Base-by-base conservation (phyloP, 2,329 filamentous ascomycete genomes). In the Ceratocystis lukuohia region DNA sequence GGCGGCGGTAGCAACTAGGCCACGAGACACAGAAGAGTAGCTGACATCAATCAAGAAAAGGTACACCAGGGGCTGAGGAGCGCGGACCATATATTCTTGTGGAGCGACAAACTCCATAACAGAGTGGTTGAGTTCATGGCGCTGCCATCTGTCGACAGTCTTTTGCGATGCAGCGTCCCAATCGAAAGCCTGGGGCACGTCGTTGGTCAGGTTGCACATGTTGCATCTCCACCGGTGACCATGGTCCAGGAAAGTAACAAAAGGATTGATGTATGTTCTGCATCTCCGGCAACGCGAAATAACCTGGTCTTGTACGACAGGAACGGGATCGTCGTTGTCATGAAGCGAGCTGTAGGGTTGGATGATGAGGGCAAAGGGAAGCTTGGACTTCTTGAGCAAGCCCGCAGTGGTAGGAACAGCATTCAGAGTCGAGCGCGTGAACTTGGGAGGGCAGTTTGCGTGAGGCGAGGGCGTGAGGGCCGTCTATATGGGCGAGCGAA, bases 41-140 rank as follows among this genome's bases (percentile, higher is more conserved):
- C 91, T 96, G 69, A 96, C 92, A 72, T 96, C 93, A 73, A 97
- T 90, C 71, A 96, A 80, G 82, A 97, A 97, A 15, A 96, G 83
- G 74, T 97, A 97, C 48, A 96, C 93, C 48, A 97, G 81, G 48
- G 94, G 94, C 76, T 96, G 93, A 57, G 94, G 94, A 66, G 94
- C 92, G 69, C 94, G 88, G 45, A 99, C 94, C 94, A 99, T 99
- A 77, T 99, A 99, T 77, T 99, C 94, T 76, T 99, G 94, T 1
- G 94, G 94, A 12, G 94, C 94, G 70, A 99, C 89, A 74, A 96
- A 99, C 74, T 99, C 94, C 68, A 96, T 92, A 45, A 97, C 91
- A n/a, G 91, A 84, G 74, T 96, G 88, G 78, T 99, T 99, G 69
- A 99, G 81, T 75, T 99, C 94, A 48, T 91, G 84, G 71, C 94